Evolutionary conservation across 2,329 filamentous ascomycete genomes (phyloP).

Genomic region (Nemania diffusa): DNA sequence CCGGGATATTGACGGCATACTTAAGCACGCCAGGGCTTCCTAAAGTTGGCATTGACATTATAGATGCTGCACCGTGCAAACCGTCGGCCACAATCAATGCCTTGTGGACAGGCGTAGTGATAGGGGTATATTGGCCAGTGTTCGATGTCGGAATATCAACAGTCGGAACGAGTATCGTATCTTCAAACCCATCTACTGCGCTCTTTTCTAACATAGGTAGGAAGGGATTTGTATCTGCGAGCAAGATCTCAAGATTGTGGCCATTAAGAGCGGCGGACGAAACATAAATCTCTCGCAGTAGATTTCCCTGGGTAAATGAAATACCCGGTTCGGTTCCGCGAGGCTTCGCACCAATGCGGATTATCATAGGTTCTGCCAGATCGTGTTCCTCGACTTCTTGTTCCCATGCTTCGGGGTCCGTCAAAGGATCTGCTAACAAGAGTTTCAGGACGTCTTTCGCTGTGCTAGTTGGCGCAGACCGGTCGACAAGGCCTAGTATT

Average conservation of each 20-base stretch:
- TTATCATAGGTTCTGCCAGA: constrained; percentile 67
- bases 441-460: constrained; percentile 75
- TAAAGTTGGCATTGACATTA: constrained; percentile 57
- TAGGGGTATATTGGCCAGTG: constrained; percentile 70
- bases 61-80: constrained; percentile 71
- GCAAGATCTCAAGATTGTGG: constrained; percentile 71
- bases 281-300: constrained; percentile 69
- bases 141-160: constrained; percentile 75
- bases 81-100: constrained; percentile 79
- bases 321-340: constrained; percentile 54
- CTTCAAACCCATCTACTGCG: constrained; percentile 60
- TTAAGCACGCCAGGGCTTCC: constrained; percentile 57
- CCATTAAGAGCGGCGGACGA: constrained; percentile 71
- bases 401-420: constrained; percentile 73
- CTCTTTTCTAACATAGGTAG: constrained; percentile 55
- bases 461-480: constrained; percentile 54
- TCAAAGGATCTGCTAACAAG: constrained; percentile 76
- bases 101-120: constrained; percentile 86
- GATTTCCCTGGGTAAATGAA: constrained; percentile 54
- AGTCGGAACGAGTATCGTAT: constrained; percentile 78
- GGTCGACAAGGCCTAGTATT: constrained; percentile 60
- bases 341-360: constrained; percentile 62
- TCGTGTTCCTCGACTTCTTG: constrained; percentile 64
- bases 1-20: constrained; percentile 68
- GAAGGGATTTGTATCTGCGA: constrained; percentile 63